Percentiles rank a stretch among this genome's conserved stretches.
phyloP scores from a whole-genome alignment of 1,284 basidiomycete genomes.

The Afroboletus lepidellus region DNA sequence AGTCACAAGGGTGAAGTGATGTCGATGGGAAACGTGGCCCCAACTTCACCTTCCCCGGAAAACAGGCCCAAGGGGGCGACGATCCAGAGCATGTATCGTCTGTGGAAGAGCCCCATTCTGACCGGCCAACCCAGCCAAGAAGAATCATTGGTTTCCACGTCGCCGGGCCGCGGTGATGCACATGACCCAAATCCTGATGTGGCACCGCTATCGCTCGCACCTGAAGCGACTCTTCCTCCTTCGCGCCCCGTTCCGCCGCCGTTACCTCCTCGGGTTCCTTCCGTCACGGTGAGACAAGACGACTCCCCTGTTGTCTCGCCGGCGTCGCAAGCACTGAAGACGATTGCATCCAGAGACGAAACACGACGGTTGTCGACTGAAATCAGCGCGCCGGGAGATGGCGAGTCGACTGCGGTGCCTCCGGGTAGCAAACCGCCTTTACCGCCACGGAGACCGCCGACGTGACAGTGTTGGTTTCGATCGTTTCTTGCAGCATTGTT shows the following conservation, averaged over 20 bases:
- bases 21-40: constrained; percentile 72
- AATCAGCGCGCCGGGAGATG: constrained; percentile 1
- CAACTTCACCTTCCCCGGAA: constrained; percentile 42
- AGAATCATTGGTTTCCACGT: constrained; percentile 24
- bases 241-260: constrained; percentile 43
- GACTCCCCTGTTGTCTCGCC: constrained; percentile 33
- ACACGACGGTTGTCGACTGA: constrained; percentile 29
- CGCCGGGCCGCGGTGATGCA: constrained; percentile 18
- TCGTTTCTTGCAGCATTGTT: background rate
- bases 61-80: constrained; percentile 45
- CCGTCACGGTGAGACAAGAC: constrained; percentile 29
- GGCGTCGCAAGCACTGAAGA: constrained; percentile 54
- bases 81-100: constrained; percentile 66
- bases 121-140: constrained; percentile 29
- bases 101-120: constrained; percentile 57
- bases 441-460: constrained; percentile 35
- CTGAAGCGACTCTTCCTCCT: constrained; percentile 14
- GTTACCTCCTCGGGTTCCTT: constrained; percentile 53
- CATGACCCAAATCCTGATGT: constrained; percentile 34
- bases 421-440: constrained; percentile 34
- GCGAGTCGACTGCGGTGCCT: constrained; percentile 9
- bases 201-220: constrained; percentile 21
- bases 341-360: constrained; percentile 51
- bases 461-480: constrained; percentile 1
- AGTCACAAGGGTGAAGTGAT: constrained; percentile 76